Base-by-base conservation (phyloP, 2,329 filamentous ascomycete species). In the Plectosphaerella plurivora region DNA sequence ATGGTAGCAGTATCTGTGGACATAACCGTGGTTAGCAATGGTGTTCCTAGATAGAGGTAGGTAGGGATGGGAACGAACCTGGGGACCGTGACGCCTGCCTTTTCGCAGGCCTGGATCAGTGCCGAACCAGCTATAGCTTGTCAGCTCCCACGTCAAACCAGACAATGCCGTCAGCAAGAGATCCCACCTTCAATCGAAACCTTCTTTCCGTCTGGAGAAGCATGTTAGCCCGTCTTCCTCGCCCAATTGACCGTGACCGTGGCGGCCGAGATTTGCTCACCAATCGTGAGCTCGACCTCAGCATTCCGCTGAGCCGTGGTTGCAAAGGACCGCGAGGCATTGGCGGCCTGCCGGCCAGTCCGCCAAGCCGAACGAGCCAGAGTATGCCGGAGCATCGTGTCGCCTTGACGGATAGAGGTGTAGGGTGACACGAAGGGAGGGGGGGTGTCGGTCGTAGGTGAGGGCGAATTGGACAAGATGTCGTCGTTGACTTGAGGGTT, bases 21-120 rank as follows among this genome's bases (percentile, higher is more conserved):
- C 52, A 12, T 10, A 44, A 20, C 11, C 41, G 11, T 16, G 22
- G 63, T 74, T 62, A 76, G 71, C 57, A 62, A 52, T 44, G 51
- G 15, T 41, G 5, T 12, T 25, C 18, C 24, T n/a, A 18, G 28
- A 12, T 11, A 12, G n/a, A 8, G 37, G n/a, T 42, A 25, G 12
- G 5, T n/a, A 18, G 47, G 4, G 20, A 46, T n/a, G 8, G 59
- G 28, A 44, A 67, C 78, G 64, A 74, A 89, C 88, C 88, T 91
- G 63, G 93, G 93, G 67, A 97, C 81, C 57, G 88, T 94, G 60
- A 81, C 83, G 67, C 94, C 94, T 60, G 93, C 94, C 79, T 99
- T 97, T 77, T 99, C 94, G 79, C 94, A 99, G 68, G 94, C 94
- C 78, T 99, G 94, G 71, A 99, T 99, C 65, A 99, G 83, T 67